Percentiles rank a stretch among this genome's conserved stretches.
These are phyloP conservation scores for Saururus chinensis DNA, from an alignment of 164 flowering plant genomes.

Conservation along the genomic window DNA sequence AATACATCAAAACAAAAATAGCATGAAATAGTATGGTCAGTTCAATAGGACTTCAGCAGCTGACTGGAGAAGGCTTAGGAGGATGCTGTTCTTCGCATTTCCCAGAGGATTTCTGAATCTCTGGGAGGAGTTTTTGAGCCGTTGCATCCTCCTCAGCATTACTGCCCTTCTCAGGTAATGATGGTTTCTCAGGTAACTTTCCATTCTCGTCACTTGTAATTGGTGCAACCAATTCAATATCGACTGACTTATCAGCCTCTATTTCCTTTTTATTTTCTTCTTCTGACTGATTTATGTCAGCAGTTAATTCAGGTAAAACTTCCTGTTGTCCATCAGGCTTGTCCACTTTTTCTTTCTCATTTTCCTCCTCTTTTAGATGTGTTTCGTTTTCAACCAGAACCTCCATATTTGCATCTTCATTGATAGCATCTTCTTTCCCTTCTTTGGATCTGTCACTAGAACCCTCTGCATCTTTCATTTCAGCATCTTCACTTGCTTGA, in stretches of 20 bases:
- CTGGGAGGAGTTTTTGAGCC: conserved; percentile 3
- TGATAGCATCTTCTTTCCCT: conserved; percentile 1
- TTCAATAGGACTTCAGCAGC: conserved; percentile 12
- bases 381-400: too few species aligned
- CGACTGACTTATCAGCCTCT: conserved; percentile 5
- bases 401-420: neutral
- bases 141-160: conserved; percentile 4
- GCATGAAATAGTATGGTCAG: neutral
- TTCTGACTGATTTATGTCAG: conserved; percentile 1
- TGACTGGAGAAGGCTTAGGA: conserved; percentile 15
- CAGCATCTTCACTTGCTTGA: conserved; percentile 14
- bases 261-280: conserved; percentile 2
- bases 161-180: conserved; percentile 1
- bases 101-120: neutral
- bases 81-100: conserved; percentile 12
- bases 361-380: too few species aligned
- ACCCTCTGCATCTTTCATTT: conserved; percentile 17
- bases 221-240: too few species aligned
- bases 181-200: too few species aligned
- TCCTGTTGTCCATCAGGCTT: conserved; percentile 2
- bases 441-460: conserved; percentile 2
- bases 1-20: neutral
- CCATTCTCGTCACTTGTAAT: too few species aligned
- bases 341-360: neutral
- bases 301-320: neutral